A percentile compares a stretch with the other conserved stretches of the same genome.
Conservation (phyloP, 805 yeast species). For the Danielia reshetovae region DNA sequence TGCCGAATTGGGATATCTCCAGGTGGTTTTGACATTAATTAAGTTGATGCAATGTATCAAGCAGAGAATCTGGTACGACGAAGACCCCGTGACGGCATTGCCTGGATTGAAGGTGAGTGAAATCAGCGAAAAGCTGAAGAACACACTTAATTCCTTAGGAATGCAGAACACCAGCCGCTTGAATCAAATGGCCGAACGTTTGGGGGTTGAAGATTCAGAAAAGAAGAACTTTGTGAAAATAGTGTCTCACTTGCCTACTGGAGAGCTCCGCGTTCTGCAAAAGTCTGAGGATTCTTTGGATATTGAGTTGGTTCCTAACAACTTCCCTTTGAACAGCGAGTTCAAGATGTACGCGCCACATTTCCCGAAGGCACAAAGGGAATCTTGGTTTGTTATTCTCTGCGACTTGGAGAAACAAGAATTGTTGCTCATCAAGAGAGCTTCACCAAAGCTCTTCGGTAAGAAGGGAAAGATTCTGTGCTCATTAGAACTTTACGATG, state of each 20-base stretch:
- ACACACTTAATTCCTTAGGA: conserved; percentile 42
- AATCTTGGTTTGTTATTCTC: conserved; percentile 82
- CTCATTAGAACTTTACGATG: conserved; percentile 47
- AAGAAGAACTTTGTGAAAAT: conserved; percentile 49
- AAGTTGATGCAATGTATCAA: conserved; percentile 80
- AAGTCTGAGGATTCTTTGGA: conserved; percentile 27
- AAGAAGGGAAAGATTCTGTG: conserved; percentile 40
- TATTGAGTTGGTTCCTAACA: conserved; percentile 53
- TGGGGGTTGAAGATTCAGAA: conserved; percentile 30
- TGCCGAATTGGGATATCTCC: conserved; percentile 72
- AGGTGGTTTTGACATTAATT: conserved; percentile 59
- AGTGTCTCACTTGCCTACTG: conserved; percentile 60
- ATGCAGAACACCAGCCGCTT: conserved; percentile 32
- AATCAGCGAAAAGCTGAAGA: conserved; percentile 1
- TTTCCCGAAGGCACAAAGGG: conserved; percentile 88
- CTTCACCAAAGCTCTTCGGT: conserved; percentile 51
- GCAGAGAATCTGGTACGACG: conserved; percentile 85
- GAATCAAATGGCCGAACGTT: conserved; percentile 28
- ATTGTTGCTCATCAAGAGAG: conserved; percentile 66
- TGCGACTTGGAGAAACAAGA: conserved; percentile 49
- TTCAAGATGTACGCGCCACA: conserved; percentile 71
- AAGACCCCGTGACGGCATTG: conserved; percentile 55
- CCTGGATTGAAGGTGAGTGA: conserved; percentile 40
- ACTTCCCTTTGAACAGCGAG: conserved; percentile 47
- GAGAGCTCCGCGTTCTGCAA: conserved; percentile 43